Conservation (phyloP, 1,284 basidiomycete species). For the Cryptococcus wingfieldii region DNA sequence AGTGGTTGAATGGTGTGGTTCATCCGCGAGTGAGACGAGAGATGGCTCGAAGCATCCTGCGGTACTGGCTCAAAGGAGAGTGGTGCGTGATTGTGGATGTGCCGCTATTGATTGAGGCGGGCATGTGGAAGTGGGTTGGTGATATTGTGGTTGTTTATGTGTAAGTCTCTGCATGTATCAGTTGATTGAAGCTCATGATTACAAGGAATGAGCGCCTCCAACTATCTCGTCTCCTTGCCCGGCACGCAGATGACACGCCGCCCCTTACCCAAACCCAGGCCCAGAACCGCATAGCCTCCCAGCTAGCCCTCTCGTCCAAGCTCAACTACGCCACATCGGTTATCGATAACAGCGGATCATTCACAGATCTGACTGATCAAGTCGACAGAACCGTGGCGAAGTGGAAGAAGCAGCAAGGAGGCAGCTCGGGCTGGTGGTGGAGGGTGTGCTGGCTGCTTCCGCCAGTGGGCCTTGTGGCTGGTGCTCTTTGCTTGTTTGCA, state of each 20-base stretch:
- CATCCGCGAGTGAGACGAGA: slow-evolving; percentile 80
- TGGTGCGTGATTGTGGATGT: slow-evolving; percentile 82
- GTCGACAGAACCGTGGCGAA: slow-evolving; percentile 62
- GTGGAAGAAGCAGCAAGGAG: slow-evolving; percentile 59
- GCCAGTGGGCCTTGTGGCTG: slow-evolving; percentile 58
- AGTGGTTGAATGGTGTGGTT: slow-evolving; percentile 74
- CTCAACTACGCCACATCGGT: slow-evolving; percentile 77
- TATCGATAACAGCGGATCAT: slow-evolving; percentile 80
- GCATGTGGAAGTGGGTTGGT: slow-evolving; percentile 79
- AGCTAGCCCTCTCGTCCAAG: slow-evolving; percentile 75
- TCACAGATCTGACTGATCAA: slow-evolving; percentile 64
- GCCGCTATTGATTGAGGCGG: slow-evolving; percentile 87
- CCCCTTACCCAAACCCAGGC: slow-evolving; percentile 57
- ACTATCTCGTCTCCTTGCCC: slow-evolving; percentile 68
- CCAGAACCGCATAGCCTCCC: slow-evolving; percentile 67
- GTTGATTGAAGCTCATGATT: not conserved
- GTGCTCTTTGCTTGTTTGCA: slow-evolving; percentile 22
- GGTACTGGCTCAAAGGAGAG: slow-evolving; percentile 72
- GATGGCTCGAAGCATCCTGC: slow-evolving; percentile 67
- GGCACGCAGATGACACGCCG: slow-evolving; percentile 53
- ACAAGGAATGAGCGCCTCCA: slow-evolving; percentile 61
- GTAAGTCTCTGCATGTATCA: slow-evolving; percentile 27
- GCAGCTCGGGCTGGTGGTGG: slow-evolving; percentile 54
- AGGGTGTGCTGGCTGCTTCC: slow-evolving; percentile 76
- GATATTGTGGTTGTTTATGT: slow-evolving; percentile 77